These are phyloP conservation scores for Geotrichum bryndzae DNA, from an alignment of 1,139 yeast genomes.

Conservation along the genomic window DNA sequence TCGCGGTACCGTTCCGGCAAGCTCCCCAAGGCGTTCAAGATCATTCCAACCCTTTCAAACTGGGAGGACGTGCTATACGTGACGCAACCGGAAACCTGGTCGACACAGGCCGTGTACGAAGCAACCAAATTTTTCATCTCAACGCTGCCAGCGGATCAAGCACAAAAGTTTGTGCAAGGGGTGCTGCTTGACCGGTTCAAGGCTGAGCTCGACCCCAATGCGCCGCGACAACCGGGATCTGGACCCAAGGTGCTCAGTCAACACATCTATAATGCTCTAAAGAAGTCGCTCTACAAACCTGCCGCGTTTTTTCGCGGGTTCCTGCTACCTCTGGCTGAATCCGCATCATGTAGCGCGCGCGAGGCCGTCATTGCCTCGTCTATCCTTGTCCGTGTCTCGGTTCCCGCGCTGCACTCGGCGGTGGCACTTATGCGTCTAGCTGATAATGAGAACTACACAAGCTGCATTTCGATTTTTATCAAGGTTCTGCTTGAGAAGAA, in stretches of 20 bases:
- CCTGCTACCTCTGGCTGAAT: conserved; percentile 73
- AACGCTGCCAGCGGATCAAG: conserved; percentile 77
- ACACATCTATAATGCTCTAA: conserved; percentile 84
- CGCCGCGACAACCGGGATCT: conserved; percentile 3
- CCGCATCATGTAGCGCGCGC: conserved; percentile 62
- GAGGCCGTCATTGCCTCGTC: conserved; percentile 96
- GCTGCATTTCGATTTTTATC: conserved; percentile 86
- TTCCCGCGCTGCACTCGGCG: conserved; percentile 92
- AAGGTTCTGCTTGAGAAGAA: conserved; percentile 85
- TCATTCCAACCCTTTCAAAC: conserved; percentile 81
- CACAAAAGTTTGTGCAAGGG: conserved; percentile 71
- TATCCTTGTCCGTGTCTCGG: conserved; percentile 77
- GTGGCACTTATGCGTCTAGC: conserved; percentile 87
- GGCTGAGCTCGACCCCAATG: conserved; percentile 66
- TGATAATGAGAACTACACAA: conserved; percentile 68
- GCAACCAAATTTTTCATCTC: conserved; percentile 93
- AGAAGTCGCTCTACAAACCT: conserved; percentile 91
- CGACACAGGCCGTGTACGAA: conserved; percentile 93
- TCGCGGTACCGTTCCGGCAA: conserved; percentile 92
- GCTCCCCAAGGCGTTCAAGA: conserved; percentile 89
- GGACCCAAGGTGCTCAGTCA: conserved; percentile 50
- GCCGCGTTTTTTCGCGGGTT: conserved; percentile 97
- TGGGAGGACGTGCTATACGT: conserved; percentile 95
- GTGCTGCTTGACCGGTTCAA: conserved; percentile 83
- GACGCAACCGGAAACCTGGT: conserved; percentile 88